Percentiles rank a stretch among this genome's conserved stretches.
Conservation (phyloP, 257 asterid genomes). For the Solanum lignicaule region DNA sequence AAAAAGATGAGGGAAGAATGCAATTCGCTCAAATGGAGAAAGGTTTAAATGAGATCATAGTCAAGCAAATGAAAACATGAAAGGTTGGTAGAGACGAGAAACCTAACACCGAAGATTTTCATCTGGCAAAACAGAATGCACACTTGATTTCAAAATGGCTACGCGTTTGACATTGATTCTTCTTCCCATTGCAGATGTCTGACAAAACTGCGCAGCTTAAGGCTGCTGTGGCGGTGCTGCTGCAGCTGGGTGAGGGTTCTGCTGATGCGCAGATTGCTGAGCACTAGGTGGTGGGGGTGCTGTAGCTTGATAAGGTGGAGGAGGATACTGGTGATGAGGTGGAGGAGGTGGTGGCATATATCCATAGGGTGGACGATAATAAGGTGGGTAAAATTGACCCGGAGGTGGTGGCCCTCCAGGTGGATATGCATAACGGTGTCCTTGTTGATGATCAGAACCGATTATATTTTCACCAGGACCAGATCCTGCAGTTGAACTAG, state of each 20-base stretch:
- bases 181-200: neutral
- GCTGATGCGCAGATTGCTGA: neutral
- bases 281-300: constrained; percentile 32
- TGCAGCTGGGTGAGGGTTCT: neutral
- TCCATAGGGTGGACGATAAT: constrained; percentile 51
- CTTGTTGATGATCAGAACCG: constrained; percentile 29
- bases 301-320: constrained; percentile 9
- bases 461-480: constrained; percentile 45
- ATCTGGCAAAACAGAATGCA: neutral
- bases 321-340: constrained; percentile 39
- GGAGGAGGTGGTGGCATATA: constrained; percentile 52
- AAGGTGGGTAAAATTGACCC: constrained; percentile 61
- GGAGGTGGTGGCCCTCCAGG: constrained; percentile 47
- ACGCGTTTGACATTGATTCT: neutral
- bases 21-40: neutral
- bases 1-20: neutral
- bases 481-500: constrained; percentile 8
- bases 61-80: neutral
- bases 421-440: constrained; percentile 42
- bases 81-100: neutral
- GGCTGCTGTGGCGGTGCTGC: neutral
- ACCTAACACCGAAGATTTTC: neutral
- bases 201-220: neutral
- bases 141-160: neutral
- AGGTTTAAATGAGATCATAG: neutral